A percentile compares a stretch with the other conserved stretches of the same genome.
Evolutionary conservation across 768 basidiomycete species (phyloP).

Genomic region (Boletellus ananiceps): DNA sequence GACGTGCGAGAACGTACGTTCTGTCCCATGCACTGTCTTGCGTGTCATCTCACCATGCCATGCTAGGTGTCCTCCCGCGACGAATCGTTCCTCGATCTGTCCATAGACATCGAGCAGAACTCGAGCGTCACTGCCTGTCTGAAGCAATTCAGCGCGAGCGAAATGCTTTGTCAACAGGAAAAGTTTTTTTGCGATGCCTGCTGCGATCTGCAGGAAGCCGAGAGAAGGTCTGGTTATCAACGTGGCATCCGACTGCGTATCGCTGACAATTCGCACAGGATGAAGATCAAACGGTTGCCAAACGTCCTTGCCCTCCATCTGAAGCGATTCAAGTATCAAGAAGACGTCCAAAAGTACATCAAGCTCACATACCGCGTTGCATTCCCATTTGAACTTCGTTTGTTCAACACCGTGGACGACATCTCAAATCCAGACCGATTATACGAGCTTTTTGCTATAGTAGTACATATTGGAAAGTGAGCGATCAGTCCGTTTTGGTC

Average conservation of each 20-base stretch:
- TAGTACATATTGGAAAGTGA: slow-evolving; percentile 98
- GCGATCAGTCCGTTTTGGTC: slow-evolving; percentile 34
- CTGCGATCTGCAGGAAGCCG: slow-evolving; percentile 95
- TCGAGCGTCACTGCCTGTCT: slow-evolving; percentile 95
- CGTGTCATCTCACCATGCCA: slow-evolving; percentile 11
- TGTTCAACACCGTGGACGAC: slow-evolving; percentile 97
- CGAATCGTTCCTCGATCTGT: slow-evolving; percentile 96
- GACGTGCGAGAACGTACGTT: slow-evolving; percentile 90
- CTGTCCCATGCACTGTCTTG: neutral
- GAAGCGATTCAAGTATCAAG: slow-evolving; percentile 98
- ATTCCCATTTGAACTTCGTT: slow-evolving; percentile 88
- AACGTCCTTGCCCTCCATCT: slow-evolving; percentile 94
- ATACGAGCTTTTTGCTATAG: slow-evolving; percentile 93
- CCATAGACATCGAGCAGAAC: slow-evolving; percentile 98
- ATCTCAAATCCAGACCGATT: slow-evolving; percentile 86
- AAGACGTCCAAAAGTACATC: slow-evolving; percentile 83
- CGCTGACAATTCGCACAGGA: slow-evolving; percentile 45
- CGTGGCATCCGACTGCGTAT: neutral
- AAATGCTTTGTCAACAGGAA: slow-evolving; percentile 97
- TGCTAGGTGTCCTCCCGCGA: slow-evolving; percentile 83
- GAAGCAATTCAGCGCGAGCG: slow-evolving; percentile 93
- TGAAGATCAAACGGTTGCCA: slow-evolving; percentile 98
- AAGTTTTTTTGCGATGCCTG: slow-evolving; percentile 99
- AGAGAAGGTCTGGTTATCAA: slow-evolving; percentile 66
- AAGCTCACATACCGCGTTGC: slow-evolving; percentile 96